These are phyloP conservation scores for Testicularia cyperi DNA, from an alignment of 1,284 basidiomycete genomes.

Conservation along the genomic window DNA sequence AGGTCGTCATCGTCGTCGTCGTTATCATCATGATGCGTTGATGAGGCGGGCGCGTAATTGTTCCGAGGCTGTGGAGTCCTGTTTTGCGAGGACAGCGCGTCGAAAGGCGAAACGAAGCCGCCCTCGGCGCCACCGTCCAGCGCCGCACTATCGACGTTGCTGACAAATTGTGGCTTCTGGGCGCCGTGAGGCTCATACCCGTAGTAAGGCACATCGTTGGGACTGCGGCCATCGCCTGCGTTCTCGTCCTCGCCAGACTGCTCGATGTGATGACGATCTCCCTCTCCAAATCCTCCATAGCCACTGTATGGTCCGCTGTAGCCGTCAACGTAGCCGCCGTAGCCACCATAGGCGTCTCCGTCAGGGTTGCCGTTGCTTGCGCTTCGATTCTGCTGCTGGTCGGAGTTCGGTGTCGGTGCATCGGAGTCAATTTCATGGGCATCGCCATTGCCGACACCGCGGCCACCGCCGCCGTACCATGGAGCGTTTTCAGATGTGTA, in stretches of 20 bases:
- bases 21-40: conserved; percentile 6
- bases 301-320: conserved; percentile 15
- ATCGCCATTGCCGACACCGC: conserved; percentile 6
- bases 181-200: conserved; percentile 52
- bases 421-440: conserved; percentile 1
- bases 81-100: conserved; percentile 61
- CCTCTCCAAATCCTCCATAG: conserved; percentile 1
- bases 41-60: conserved; percentile 12
- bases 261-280: conserved; percentile 4
- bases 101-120: conserved; percentile 81
- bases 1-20: conserved; percentile 77
- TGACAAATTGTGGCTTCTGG: conserved; percentile 45
- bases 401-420: background rate
- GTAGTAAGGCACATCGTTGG: conserved; percentile 36
- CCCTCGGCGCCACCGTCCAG: conserved; percentile 51
- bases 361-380: no score
- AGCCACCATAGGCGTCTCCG: conserved; percentile 6
- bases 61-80: conserved; percentile 30
- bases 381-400: no score
- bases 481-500: conserved; percentile 20
- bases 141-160: conserved; percentile 52
- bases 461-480: conserved; percentile 10
- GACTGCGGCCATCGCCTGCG: conserved; percentile 8
- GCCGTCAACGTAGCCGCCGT: conserved; percentile 19
- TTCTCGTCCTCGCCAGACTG: conserved; percentile 8